phyloP scores from a whole-genome alignment of 768 basidiomycete species.

The Serendipita sp. region DNA sequence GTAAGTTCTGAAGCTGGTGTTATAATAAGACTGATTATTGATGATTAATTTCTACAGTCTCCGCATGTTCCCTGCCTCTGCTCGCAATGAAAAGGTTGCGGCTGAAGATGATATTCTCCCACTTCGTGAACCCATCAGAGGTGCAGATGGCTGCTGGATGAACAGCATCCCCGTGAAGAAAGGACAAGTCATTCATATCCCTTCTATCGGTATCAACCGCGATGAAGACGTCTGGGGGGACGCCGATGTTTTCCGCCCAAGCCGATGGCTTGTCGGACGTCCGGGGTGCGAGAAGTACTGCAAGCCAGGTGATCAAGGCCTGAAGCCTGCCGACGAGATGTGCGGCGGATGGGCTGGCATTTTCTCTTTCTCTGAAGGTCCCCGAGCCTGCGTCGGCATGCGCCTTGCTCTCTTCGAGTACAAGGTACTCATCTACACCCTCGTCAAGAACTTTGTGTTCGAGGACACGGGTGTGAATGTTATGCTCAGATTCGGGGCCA shows the following conservation, averaged over 20 bases:
- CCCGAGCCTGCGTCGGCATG: slow-evolving; percentile 27
- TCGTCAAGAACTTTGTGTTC: slow-evolving; percentile 24
- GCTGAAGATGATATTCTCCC: slow-evolving; percentile 27
- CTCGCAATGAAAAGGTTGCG: slow-evolving; percentile 26
- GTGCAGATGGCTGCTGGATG: slow-evolving; percentile 17
- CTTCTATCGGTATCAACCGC: slow-evolving; percentile 21
- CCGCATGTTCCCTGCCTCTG: slow-evolving; percentile 25
- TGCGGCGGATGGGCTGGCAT: slow-evolving; percentile 23
- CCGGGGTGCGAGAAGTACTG: slow-evolving; percentile 1
- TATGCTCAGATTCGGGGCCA: slow-evolving; percentile 6
- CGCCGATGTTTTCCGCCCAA: slow-evolving; percentile 22
- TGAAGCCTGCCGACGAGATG: slow-evolving; percentile 16
- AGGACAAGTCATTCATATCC: slow-evolving; percentile 25
- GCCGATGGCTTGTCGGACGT: slow-evolving; percentile 21
- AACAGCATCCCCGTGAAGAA: slow-evolving; percentile 19
- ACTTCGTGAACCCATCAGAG: slow-evolving; percentile 21
- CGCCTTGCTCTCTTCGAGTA: slow-evolving; percentile 25
- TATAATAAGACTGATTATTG: background rate
- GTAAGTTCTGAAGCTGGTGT: slow-evolving; percentile 12
- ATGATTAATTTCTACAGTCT: slow-evolving; percentile 15
- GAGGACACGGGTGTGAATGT: slow-evolving; percentile 18
- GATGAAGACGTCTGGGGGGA: slow-evolving; percentile 24
- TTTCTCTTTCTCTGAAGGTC: slow-evolving; percentile 27
- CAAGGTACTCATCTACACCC: slow-evolving; percentile 24
- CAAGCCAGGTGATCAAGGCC: slow-evolving; percentile 14